Base-by-base conservation (phyloP, 345 rosid genomes). In the Laguncularia racemosa region DNA sequence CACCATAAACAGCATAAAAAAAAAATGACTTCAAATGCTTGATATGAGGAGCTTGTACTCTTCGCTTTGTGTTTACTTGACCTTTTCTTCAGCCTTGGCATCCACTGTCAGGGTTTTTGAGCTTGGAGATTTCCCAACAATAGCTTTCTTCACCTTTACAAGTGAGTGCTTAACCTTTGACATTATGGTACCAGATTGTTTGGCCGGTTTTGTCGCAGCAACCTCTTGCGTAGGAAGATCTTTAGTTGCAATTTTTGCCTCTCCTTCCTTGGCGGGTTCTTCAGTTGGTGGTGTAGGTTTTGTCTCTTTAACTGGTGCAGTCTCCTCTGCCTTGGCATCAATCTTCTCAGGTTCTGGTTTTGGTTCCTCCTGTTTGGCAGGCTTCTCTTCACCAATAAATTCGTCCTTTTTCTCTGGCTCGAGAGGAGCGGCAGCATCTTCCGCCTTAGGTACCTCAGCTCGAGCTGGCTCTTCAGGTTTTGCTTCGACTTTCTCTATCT, bases 101-200 rank as follows among this genome's bases (percentile, higher is more conserved):
- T 87, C 85, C 18, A 80, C 52, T 6, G 61, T 40, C 20, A 67
- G 58, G 20, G 84, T 67, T 70, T 85, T 88, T 0, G 96, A 75
- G 79, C 76, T 68, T 49, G 91, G 88, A 55, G 96, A 85, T 72
- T 83, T 89, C 33, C 93, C 92, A 11, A 66, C 71, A 23, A 89
- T 75, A 20, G 96, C 96, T 66, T 89, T 89, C 75, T 83, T 85
- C 44, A 82, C 90, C 81, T 85, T 89, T 23, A 80, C 86, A 60
- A 85, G 75, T 18, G 90, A 80, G 11, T 85, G 90, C 49, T 89
- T 89, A 63, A 88, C 85, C 81, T 81, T 88, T 38, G 88, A 76
- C 53, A 88, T 77, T 23, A 88, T 73, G 73, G 78, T 85, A 50
- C 69, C 79, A 16, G 96, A 79, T 53, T 77, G 67, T 55, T 85